These are phyloP conservation scores for Serendipita sp. DNA, from an alignment of 1,284 basidiomycete genomes.

Conservation along the genomic window DNA sequence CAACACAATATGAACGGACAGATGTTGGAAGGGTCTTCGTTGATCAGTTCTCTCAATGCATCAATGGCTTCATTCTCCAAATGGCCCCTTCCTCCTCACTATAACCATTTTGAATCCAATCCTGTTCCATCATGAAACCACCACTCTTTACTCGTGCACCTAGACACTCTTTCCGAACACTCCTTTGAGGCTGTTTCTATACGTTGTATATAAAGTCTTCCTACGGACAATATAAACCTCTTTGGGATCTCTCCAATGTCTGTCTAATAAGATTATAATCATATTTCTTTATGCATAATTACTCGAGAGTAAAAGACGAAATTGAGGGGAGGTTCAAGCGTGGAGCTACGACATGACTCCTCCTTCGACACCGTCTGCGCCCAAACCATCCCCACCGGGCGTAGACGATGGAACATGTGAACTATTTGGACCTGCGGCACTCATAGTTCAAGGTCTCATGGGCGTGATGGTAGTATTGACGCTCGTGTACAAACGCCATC, in stretches of 20 bases:
- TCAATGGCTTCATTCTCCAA: slow-evolving; percentile 6
- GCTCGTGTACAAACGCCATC: slow-evolving; percentile 76
- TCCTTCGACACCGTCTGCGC: slow-evolving; percentile 31
- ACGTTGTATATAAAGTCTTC: not conserved
- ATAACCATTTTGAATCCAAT: not conserved
- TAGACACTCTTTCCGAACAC: not conserved
- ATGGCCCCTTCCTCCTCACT: slow-evolving; percentile 4
- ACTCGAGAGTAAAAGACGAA: too few species aligned
- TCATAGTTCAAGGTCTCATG: slow-evolving; percentile 70
- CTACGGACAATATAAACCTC: not conserved
- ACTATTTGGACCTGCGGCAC: slow-evolving; percentile 50
- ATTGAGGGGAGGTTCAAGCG: too few species aligned
- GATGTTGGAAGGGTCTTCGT: not conserved
- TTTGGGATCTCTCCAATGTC: not conserved
- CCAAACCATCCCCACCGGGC: slow-evolving; percentile 16
- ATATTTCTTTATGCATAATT: too few species aligned
- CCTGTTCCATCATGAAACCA: too few species aligned
- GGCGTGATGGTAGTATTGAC: slow-evolving; percentile 77
- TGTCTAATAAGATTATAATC: not conserved
- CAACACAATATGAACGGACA: not conserved
- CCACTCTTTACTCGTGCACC: not conserved
- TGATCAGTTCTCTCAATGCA: not conserved
- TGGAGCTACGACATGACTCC: slow-evolving; percentile 26
- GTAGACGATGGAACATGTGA: slow-evolving; percentile 29
- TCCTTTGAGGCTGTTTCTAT: not conserved